Evolutionary conservation across 768 basidiomycete genomes (phyloP).

Genomic region (Podaxis sp.): DNA sequence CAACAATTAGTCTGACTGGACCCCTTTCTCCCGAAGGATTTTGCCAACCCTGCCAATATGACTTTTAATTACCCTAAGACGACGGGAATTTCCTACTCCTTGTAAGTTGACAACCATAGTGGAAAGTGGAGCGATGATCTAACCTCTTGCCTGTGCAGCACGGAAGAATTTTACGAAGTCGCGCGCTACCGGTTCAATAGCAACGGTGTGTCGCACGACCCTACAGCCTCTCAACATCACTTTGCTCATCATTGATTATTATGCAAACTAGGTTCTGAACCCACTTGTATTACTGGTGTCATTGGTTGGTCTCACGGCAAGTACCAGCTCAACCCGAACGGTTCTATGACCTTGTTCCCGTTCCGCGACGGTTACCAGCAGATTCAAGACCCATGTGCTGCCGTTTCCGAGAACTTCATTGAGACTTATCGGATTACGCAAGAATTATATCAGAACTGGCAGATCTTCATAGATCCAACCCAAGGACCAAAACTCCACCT

Average conservation of each 20-base stretch:
- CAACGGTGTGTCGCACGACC: conserved; percentile 58
- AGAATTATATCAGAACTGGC: conserved; percentile 63
- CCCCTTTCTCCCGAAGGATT: conserved; percentile 45
- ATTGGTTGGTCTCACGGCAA: conserved; percentile 89
- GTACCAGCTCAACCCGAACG: conserved; percentile 64
- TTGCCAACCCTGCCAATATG: conserved; percentile 79
- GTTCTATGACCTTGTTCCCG: conserved; percentile 72
- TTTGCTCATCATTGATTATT: background rate
- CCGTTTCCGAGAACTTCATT: conserved; percentile 75
- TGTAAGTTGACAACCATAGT: conserved; percentile 50
- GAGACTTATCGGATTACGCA: conserved; percentile 70
- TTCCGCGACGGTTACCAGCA: conserved; percentile 91
- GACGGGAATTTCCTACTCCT: conserved; percentile 85
- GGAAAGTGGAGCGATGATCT: background rate
- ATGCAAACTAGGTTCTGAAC: conserved; percentile 56
- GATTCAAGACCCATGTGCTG: conserved; percentile 90
- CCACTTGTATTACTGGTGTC: conserved; percentile 85
- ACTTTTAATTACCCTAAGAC: conserved; percentile 81
- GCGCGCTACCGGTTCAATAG: conserved; percentile 84
- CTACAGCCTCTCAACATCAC: background rate
- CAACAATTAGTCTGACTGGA: conserved; percentile 6
- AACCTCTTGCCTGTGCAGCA: conserved; percentile 40
- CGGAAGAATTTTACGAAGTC: conserved; percentile 79
- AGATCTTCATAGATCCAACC: conserved; percentile 62
- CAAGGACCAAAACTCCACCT: conserved; percentile 69